phyloP scores from a whole-genome alignment of 2,329 filamentous ascomycete species.

The Fusarium verrucosum region DNA sequence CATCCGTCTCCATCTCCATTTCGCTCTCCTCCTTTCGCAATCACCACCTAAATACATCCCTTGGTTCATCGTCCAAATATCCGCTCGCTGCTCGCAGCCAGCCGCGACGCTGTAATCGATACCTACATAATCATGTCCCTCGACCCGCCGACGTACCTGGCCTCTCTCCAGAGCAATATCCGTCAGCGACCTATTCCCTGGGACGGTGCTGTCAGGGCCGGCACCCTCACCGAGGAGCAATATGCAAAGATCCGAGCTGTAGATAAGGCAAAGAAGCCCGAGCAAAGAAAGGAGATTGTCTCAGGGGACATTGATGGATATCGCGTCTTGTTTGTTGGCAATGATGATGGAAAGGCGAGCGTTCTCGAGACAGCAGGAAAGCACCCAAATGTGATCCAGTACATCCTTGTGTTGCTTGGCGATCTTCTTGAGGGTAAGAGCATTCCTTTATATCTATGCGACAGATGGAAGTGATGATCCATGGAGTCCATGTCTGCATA shows the following conservation, averaged over 20 bases:
- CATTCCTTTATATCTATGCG: conserved; percentile 2
- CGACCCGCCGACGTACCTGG: conserved; percentile 86
- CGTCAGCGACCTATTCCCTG: conserved; percentile 94
- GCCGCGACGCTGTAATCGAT: conserved; percentile 43
- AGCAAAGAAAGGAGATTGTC: conserved; percentile 84
- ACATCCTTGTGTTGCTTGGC: conserved; percentile 87
- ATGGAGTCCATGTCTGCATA: background rate
- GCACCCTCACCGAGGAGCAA: conserved; percentile 93
- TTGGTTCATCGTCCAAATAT: conserved; percentile 24
- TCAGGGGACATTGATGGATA: conserved; percentile 84
- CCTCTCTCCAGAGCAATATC: conserved; percentile 94
- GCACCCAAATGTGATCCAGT: conserved; percentile 91
- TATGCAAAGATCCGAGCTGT: conserved; percentile 95
- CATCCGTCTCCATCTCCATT: conserved; percentile 17
- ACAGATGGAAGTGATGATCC: conserved; percentile 6
- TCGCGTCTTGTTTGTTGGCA: conserved; percentile 82
- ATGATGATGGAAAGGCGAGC: conserved; percentile 69
- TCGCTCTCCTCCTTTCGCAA: conserved; percentile 8
- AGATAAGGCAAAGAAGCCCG: conserved; percentile 88
- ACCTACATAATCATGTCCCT: conserved; percentile 73
- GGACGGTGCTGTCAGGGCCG: conserved; percentile 94
- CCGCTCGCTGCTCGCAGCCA: conserved; percentile 40
- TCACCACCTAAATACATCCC: conserved; percentile 6
- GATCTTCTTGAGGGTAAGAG: conserved; percentile 85
- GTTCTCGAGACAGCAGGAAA: conserved; percentile 87